These are phyloP conservation scores for Saccharomyces jurei DNA, from an alignment of 805 yeast genomes.

Conservation along the genomic window DNA sequence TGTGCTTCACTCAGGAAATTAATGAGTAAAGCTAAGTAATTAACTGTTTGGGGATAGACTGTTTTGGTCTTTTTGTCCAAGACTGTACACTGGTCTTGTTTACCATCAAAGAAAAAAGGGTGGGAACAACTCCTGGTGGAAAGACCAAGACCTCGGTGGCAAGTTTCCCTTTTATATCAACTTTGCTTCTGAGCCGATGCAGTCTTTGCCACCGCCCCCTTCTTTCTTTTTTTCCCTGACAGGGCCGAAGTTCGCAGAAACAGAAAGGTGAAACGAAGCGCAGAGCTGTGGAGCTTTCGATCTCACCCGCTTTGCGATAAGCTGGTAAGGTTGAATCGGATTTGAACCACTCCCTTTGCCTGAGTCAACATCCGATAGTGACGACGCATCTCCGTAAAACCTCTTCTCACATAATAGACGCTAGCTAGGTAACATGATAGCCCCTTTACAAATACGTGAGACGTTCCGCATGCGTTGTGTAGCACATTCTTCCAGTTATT, in stretches of 20 bases:
- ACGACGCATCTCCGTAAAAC: background rate
- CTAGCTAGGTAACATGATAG: background rate
- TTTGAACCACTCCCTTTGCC: background rate
- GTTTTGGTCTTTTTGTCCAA: background rate
- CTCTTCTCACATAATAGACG: background rate
- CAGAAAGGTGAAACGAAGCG: background rate
- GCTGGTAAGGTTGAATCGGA: background rate
- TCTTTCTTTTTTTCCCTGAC: slow-evolving; percentile 8
- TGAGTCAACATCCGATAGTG: background rate
- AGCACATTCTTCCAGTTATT: background rate
- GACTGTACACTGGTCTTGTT: background rate
- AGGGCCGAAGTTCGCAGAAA: background rate
- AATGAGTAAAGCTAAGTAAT: background rate
- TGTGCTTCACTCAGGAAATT: background rate
- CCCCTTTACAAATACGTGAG: background rate
- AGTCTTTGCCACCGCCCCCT: slow-evolving; percentile 7
- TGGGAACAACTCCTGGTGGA: background rate
- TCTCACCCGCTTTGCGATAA: background rate
- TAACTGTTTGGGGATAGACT: background rate
- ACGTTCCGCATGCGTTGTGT: background rate
- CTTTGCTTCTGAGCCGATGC: slow-evolving; percentile 9
- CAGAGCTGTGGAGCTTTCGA: background rate
- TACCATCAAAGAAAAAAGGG: background rate
- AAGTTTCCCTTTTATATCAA: background rate
- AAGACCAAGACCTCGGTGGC: background rate